Conservation (phyloP, 2,329 filamentous ascomycete species). For the Beauveria sp. region DNA sequence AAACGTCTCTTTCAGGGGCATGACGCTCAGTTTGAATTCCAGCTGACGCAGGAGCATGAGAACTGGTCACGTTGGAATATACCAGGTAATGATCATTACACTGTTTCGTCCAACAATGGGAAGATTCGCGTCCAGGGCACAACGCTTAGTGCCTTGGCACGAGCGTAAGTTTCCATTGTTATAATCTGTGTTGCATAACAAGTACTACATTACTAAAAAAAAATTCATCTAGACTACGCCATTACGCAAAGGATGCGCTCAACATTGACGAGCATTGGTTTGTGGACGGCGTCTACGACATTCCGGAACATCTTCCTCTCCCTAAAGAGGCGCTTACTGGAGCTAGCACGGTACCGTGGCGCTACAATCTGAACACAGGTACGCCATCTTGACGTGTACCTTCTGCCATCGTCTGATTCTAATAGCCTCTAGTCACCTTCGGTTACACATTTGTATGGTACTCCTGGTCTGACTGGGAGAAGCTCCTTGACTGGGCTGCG, state of each 20-base stretch:
- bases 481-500: slow-evolving; percentile 44
- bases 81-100: slow-evolving; percentile 2
- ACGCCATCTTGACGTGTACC: neutral
- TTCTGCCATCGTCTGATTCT: neutral
- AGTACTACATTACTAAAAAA: neutral
- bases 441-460: slow-evolving; percentile 6
- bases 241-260: slow-evolving; percentile 4
- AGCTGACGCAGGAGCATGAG: neutral
- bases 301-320: neutral
- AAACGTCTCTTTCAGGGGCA: neutral
- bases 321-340: neutral
- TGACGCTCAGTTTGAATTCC: slow-evolving; percentile 1
- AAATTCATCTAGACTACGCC: neutral
- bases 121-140: slow-evolving; percentile 8
- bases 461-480: slow-evolving; percentile 43
- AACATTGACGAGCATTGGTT: slow-evolving; percentile 4
- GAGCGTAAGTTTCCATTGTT: neutral
- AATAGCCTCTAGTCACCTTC: neutral
- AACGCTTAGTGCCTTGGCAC: slow-evolving; percentile 3
- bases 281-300: neutral
- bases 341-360: slow-evolving; percentile 5
- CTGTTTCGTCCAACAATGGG: neutral
- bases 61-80: slow-evolving; percentile 1
- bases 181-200: neutral
- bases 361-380: slow-evolving; percentile 9